A percentile compares a stretch with the other conserved stretches of the same genome.
Conservation (phyloP, 1,139 yeast species). For the Hanseniaspora uvarum region DNA sequence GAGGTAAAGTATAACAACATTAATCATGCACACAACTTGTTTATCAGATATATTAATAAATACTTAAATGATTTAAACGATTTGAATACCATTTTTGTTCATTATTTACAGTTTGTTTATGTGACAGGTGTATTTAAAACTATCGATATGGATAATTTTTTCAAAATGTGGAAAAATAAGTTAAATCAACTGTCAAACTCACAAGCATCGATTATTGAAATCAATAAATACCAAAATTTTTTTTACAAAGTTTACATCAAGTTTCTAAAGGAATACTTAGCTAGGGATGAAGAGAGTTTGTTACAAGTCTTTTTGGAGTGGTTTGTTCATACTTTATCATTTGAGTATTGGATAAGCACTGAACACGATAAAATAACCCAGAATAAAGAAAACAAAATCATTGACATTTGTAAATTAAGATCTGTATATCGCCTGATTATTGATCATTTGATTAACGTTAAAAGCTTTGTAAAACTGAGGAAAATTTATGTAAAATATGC, state of each 20-base stretch:
- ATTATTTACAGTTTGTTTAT: conserved; percentile 33
- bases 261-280: conserved; percentile 45
- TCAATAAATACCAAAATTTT: conserved; percentile 47
- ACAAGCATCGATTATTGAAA: conserved; percentile 28
- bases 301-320: conserved; percentile 41
- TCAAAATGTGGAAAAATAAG: conserved; percentile 70
- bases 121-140: neutral
- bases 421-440: conserved; percentile 59
- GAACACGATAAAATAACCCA: conserved; percentile 32
- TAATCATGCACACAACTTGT: conserved; percentile 78
- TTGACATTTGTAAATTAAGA: conserved; percentile 41
- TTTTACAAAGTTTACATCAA: conserved; percentile 65
- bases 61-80: conserved; percentile 45
- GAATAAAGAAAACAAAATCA: conserved; percentile 35
- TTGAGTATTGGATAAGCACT: conserved; percentile 56
- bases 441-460: conserved; percentile 37
- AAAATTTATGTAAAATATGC: conserved; percentile 47
- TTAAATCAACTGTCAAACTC: conserved; percentile 30
- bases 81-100: conserved; percentile 77
- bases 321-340: conserved; percentile 43
- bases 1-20: conserved; percentile 65
- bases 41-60: conserved; percentile 65
- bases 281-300: conserved; percentile 49
- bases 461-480: conserved; percentile 32
- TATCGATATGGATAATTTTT: conserved; percentile 34